Evolutionary conservation across 768 basidiomycete species (phyloP).

Genomic region (Rhodotorula babjevae): DNA sequence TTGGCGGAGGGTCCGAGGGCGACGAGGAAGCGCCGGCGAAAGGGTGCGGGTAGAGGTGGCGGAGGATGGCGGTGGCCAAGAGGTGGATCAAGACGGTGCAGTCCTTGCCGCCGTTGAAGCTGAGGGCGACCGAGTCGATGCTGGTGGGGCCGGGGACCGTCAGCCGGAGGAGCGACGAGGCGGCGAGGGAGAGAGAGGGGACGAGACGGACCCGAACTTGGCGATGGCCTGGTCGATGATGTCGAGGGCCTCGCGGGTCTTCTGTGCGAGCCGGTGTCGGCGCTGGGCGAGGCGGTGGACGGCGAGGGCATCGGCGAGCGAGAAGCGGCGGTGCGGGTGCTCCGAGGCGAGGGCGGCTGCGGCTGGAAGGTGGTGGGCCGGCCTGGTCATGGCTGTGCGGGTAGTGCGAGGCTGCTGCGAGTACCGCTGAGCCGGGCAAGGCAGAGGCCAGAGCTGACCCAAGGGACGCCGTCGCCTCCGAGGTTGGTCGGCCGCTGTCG

Average conservation of each 20-base stretch:
- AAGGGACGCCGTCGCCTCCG: too few species aligned
- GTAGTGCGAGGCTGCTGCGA: too few species aligned
- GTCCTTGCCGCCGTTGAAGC: conserved; percentile 98
- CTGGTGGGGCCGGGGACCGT: background rate
- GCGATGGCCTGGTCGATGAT: conserved; percentile 76
- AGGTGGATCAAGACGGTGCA: conserved; percentile 95
- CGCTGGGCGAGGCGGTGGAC: conserved; percentile 22
- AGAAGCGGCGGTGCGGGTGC: conserved; percentile 17
- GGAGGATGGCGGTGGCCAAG: conserved; percentile 67
- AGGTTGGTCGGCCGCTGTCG: too few species aligned
- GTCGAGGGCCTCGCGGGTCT: conserved; percentile 69
- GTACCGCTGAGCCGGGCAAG: too few species aligned
- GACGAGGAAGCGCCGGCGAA: conserved; percentile 50
- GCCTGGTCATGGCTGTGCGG: too few species aligned
- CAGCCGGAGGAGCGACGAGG: background rate
- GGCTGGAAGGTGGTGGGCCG: background rate
- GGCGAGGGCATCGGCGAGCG: conserved; percentile 17
- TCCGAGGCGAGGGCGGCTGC: background rate
- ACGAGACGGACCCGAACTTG: conserved; percentile 67
- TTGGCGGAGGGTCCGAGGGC: conserved; percentile 36
- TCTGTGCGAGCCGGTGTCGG: background rate
- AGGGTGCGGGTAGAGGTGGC: conserved; percentile 30
- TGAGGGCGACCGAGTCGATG: conserved; percentile 59
- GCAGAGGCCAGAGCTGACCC: too few species aligned
- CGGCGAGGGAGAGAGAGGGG: background rate